Base-by-base conservation (phyloP, 2,329 filamentous ascomycete species). In the Aspergillus brunneoviolaceus region DNA sequence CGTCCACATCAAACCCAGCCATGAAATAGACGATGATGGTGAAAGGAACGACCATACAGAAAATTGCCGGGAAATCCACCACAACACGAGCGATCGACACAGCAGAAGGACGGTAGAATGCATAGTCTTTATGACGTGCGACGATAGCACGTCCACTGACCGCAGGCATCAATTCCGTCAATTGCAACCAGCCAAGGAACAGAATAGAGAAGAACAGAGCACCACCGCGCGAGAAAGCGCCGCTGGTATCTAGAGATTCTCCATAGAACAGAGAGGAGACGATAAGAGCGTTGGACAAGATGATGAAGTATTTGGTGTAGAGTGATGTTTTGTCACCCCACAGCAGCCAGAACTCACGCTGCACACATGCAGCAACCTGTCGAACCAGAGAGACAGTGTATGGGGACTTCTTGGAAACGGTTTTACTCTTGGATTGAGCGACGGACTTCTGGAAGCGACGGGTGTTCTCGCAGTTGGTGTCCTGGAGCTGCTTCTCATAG, bases 201-300 rank as follows among this genome's bases (percentile, higher is more conserved):
- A 89, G 72, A 63, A 89, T 86, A 1, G 84, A 86, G 76, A 89
- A 89, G 80, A 89, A 89, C 9, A 86, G 74, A 7, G 83, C 80
- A 71, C 87, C 87, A 6, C 87, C 85, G 65, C 87, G 81, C 5
- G 82, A 78, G 72, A 89, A 90, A 12, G 86, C 84, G 39, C 87
- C 87, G 47, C 77, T 80, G 1, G 86, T 88, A 66, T 84, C 80
- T 5, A 82, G 68, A 0, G 84, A 77, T 69, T 87, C 80, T 12
- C 85, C 90, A 68, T 92, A 91, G 76, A 95, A 95, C 19, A 95
- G 80, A 2, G 88, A 91, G 1, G 90, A 89, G 57, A 93, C 87
- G 62, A 96, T 90, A 10, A 96, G 81, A 58, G 77, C 84, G 72
- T 91, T 90, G 59, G 88, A 84, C 59, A 94, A 76, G 67, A 92